phyloP scores from a whole-genome alignment of 2,329 filamentous ascomycete species.

The Ascochyta lentis region DNA sequence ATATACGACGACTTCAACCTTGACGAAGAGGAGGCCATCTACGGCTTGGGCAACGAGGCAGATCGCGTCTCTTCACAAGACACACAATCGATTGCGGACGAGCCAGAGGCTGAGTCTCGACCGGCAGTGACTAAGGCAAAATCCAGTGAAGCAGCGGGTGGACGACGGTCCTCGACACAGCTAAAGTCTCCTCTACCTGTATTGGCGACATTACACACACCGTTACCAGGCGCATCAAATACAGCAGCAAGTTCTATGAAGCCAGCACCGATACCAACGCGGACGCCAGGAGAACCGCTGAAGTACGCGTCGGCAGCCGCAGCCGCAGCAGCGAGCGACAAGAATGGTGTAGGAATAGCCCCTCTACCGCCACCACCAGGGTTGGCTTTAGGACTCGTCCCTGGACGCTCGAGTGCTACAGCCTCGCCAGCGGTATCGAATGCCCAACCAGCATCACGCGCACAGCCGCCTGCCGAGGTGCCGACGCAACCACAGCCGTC shows the following conservation, averaged over 20 bases:
- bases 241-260: conserved; percentile 77
- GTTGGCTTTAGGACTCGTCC: conserved; percentile 29
- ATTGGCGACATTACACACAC: conserved; percentile 85
- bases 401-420: conserved; percentile 59
- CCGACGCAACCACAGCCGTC: conserved; percentile 48
- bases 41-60: conserved; percentile 78
- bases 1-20: conserved; percentile 95
- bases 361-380: conserved; percentile 91
- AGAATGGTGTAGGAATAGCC: conserved; percentile 86
- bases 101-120: conserved; percentile 68
- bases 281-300: conserved; percentile 85
- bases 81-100: conserved; percentile 88
- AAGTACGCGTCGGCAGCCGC: conserved; percentile 98
- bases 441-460: conserved; percentile 49
- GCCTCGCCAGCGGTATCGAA: conserved; percentile 58
- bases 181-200: conserved; percentile 94
- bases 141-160: conserved; percentile 65
- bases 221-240: conserved; percentile 67
- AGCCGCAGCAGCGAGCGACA: conserved; percentile 88
- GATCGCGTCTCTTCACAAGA: conserved; percentile 96
- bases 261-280: conserved; percentile 83
- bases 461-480: conserved; percentile 49
- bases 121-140: conserved; percentile 60
- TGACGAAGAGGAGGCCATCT: conserved; percentile 88
- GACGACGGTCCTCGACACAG: conserved; percentile 82